Evolutionary conservation across 305 asterid genomes (phyloP).

Genomic region (Fraxinus xanthoxyloides): DNA sequence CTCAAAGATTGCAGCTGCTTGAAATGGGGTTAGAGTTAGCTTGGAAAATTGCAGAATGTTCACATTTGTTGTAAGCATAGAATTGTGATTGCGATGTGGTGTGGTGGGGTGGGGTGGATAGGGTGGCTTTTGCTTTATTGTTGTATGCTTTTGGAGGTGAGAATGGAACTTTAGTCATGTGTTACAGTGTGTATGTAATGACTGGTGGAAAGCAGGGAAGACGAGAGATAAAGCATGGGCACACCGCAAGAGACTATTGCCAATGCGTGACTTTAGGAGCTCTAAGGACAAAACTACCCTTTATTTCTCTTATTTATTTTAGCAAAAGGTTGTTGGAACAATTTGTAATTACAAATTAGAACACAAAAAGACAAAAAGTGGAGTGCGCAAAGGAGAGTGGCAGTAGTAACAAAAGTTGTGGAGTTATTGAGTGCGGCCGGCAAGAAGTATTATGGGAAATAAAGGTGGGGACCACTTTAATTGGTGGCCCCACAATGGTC

Average conservation of each 20-base stretch:
- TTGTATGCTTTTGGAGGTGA: slow-evolving; percentile 10
- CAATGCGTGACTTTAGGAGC: background rate
- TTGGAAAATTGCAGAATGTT: slow-evolving; percentile 5
- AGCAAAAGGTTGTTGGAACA: background rate
- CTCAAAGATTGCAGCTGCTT: slow-evolving; percentile 25
- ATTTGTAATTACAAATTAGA: background rate
- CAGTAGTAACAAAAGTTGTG: background rate
- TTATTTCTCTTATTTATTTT: too few relatives aligned
- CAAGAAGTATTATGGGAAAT: background rate
- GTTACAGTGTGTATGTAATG: slow-evolving; percentile 36
- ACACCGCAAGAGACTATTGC: background rate
- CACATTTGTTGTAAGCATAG: background rate
- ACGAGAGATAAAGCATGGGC: background rate
- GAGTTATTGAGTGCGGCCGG: background rate
- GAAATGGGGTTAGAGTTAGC: slow-evolving; percentile 16
- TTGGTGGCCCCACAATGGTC: background rate
- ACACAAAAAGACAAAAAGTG: background rate
- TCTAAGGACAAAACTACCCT: background rate
- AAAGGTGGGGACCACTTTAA: background rate
- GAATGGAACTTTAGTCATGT: slow-evolving; percentile 56
- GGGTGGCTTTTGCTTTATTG: slow-evolving; percentile 24
- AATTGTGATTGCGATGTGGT: background rate
- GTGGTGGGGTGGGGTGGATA: background rate
- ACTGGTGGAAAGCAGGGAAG: slow-evolving; percentile 25
- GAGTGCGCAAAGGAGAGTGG: background rate